Conservation (phyloP, 805 yeast species). For the Candida nitratophila region DNA sequence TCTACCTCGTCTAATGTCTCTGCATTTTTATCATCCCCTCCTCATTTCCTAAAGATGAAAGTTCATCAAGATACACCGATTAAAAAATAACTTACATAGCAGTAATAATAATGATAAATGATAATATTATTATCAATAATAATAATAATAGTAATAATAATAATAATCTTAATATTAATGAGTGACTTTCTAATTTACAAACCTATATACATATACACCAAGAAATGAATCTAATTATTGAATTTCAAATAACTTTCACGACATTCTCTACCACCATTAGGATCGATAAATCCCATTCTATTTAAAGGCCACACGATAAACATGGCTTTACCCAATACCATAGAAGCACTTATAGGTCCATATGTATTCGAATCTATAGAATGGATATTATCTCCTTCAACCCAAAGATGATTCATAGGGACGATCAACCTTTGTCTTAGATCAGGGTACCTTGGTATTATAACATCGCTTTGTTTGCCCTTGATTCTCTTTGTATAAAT, state of each 20-base stretch:
- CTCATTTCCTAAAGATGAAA: not conserved
- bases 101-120: too few relatives aligned
- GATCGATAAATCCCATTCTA: conserved; percentile 43
- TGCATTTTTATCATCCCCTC: too few relatives aligned
- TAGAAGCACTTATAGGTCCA: conserved; percentile 81
- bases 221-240: not conserved
- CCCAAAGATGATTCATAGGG: conserved; percentile 85
- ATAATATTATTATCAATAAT: too few relatives aligned
- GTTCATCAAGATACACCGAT: not conserved
- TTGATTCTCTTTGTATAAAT: conserved; percentile 75
- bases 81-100: too few relatives aligned
- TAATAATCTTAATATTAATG: too few relatives aligned
- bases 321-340: conserved; percentile 72
- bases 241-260: conserved; percentile 20
- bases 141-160: too few relatives aligned
- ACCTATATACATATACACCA: too few relatives aligned
- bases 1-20: too few relatives aligned
- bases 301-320: conserved; percentile 63
- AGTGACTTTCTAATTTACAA: too few relatives aligned
- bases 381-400: conserved; percentile 86
- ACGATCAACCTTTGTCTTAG: conserved; percentile 54
- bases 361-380: conserved; percentile 81
- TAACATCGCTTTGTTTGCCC: conserved; percentile 66
- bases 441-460: conserved; percentile 58
- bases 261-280: conserved; percentile 46